Evolutionary conservation across 805 yeast species (phyloP), one percentile per base, ranked within the genome.

Genomic region (Yarrowia deformans): DNA sequence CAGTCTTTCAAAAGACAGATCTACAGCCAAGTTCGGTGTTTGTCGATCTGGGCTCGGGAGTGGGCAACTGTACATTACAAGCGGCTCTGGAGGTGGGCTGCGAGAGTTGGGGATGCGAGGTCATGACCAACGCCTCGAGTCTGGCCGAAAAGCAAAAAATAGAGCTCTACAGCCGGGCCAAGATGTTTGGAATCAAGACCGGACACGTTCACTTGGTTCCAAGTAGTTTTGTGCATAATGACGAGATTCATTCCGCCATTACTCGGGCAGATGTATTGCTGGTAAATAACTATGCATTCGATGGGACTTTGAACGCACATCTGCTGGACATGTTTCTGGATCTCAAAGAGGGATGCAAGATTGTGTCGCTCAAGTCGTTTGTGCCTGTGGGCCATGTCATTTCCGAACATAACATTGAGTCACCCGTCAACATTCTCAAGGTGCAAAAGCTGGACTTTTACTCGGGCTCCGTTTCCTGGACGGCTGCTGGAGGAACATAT

Each of bases 1-100:
- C 83, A 72, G 89, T 90, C 3, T 90, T 88, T 74, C 76, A 80
- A 7, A 82, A 87, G 73, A 88, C 92, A 63, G 83, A 82, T 1
- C 79, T 93, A 63, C 77, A 80, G 45, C 81, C 85, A 1, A 78
- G 77, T 1, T 84, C 85, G 54, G 84, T 81, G n/a, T 93, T 92
- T 74, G 87, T 93, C 71, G 98, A 93, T 78, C 81, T 93, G 32
- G 98, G 98, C 0, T 91, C 97, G 0, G 98, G 98, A 16, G 97
- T 93, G 16, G 98, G 97, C 0, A 93, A 93, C 75, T 91, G 97
- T 70, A 89, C 90, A 0, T 83, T 93, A 50, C 97, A 93, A 77
- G 96, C 97, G 0, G 92, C 97, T 0, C 77, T 93, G 43, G 97
- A 93, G 74, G 87, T 85, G 76, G 97, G 97, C 1, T 90, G 93